These are phyloP conservation scores for Pleurotus pulmonarius DNA, from an alignment of 768 basidiomycete species.

Conservation along the genomic window DNA sequence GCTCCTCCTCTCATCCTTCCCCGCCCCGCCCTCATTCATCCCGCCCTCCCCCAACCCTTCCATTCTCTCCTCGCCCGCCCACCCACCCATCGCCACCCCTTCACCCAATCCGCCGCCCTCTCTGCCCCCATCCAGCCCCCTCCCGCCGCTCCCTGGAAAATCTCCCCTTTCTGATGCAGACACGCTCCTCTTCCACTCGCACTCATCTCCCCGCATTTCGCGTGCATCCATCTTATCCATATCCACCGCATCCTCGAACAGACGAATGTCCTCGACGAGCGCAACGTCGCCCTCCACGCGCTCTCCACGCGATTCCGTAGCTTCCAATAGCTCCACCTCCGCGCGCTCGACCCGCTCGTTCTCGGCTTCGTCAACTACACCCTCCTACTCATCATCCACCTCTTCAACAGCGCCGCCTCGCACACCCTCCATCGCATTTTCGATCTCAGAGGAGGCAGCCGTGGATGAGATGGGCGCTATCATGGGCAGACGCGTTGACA, in stretches of 20 bases:
- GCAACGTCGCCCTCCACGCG: slow-evolving; percentile 16
- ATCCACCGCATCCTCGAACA: background rate
- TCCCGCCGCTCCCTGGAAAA: slow-evolving; percentile 8
- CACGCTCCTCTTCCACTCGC: slow-evolving; percentile 7
- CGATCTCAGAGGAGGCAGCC: slow-evolving; percentile 18
- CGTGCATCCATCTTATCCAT: background rate
- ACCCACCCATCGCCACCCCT: background rate
- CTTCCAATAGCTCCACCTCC: background rate
- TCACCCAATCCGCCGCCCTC: slow-evolving; percentile 7
- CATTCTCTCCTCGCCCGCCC: background rate
- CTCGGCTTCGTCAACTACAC: background rate
- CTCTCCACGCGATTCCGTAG: slow-evolving; percentile 6
- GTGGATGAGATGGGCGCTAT: slow-evolving; percentile 5
- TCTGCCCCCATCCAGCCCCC: slow-evolving; percentile 7
- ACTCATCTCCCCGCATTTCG: slow-evolving; percentile 1
- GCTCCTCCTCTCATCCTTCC: slow-evolving; percentile 36
- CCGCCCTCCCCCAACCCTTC: slow-evolving; percentile 6
- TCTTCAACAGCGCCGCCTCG: slow-evolving; percentile 3
- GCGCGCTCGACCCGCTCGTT: slow-evolving; percentile 6
- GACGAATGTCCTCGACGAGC: background rate
- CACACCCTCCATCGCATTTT: slow-evolving; percentile 22
- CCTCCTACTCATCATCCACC: slow-evolving; percentile 9
- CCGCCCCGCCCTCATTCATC: slow-evolving; percentile 33
- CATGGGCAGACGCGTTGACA: background rate
- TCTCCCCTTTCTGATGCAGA: slow-evolving; percentile 8